Conservation (phyloP, 176 grass and related monocot genomes). For the Chloris gayana region DNA sequence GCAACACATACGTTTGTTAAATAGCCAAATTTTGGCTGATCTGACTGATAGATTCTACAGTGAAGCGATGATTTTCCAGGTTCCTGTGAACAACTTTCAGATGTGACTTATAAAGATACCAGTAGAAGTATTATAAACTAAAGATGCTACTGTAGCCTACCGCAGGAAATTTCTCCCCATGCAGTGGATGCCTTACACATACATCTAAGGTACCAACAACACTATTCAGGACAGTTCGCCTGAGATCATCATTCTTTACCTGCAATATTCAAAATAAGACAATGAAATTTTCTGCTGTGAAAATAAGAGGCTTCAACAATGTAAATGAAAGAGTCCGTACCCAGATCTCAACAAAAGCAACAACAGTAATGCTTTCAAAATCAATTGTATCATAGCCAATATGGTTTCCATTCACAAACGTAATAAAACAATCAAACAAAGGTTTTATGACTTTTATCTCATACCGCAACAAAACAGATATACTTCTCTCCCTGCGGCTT, state of each 20-base stretch:
- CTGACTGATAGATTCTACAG: constrained; percentile 54
- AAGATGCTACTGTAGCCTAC: constrained; percentile 40
- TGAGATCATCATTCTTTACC: constrained; percentile 67
- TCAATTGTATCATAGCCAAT: too few species aligned
- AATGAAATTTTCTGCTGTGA: constrained; percentile 15
- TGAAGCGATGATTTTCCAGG: constrained; percentile 41
- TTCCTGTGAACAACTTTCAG: constrained; percentile 52
- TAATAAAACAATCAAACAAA: neutral
- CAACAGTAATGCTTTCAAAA: neutral
- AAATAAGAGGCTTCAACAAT: constrained; percentile 12
- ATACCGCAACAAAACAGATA: constrained; percentile 75
- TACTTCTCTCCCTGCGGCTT: constrained; percentile 63
- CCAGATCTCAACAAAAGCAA: constrained; percentile 4
- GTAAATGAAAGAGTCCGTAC: constrained; percentile 4
- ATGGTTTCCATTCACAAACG: constrained; percentile 13
- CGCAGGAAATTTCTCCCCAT: constrained; percentile 69
- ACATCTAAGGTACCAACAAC: constrained; percentile 75
- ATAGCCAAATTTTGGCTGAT: constrained; percentile 73
- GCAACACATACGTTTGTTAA: constrained; percentile 76
- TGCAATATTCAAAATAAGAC: constrained; percentile 41
- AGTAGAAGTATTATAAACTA: constrained; percentile 22
- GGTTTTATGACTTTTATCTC: constrained; percentile 3
- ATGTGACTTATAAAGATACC: constrained; percentile 19
- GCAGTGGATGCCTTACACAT: constrained; percentile 64
- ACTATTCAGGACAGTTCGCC: constrained; percentile 68